Percentiles rank a stretch among this genome's conserved stretches.
Evolutionary conservation across 1,284 basidiomycete genomes (phyloP).

Genomic region (Sphaerobolus stellatus): DNA sequence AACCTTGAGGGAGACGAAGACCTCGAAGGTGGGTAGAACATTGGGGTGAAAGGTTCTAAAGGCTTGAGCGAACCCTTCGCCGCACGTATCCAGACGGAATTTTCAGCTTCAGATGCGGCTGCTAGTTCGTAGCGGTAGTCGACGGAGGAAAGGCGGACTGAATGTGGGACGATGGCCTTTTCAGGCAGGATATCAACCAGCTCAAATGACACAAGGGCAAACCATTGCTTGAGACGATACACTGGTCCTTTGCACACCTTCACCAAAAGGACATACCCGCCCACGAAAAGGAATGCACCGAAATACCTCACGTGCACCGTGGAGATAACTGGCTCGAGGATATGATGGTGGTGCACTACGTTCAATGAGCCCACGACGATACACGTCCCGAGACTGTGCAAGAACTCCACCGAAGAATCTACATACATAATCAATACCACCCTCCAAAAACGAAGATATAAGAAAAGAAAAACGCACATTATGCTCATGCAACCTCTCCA

Average conservation of each 20-base stretch:
- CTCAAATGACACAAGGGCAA: constrained; percentile 71
- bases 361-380: constrained; percentile 80
- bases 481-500: constrained; percentile 35
- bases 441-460: neutral
- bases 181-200: constrained; percentile 69
- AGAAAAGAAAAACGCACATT: constrained; percentile 17
- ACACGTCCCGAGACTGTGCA: constrained; percentile 71
- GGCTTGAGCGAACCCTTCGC: constrained; percentile 56
- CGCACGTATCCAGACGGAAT: constrained; percentile 76
- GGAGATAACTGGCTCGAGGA: constrained; percentile 32
- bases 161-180: constrained; percentile 74
- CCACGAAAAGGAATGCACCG: constrained; percentile 84
- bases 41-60: constrained; percentile 35
- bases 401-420: constrained; percentile 44
- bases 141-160: constrained; percentile 70
- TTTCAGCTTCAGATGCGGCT: constrained; percentile 78
- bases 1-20: constrained; percentile 20
- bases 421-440: neutral
- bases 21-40: constrained; percentile 18
- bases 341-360: constrained; percentile 66
- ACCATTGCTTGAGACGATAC: constrained; percentile 88
- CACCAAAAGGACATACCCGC: constrained; percentile 81
- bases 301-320: constrained; percentile 79
- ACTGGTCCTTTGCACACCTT: constrained; percentile 79
- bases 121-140: constrained; percentile 81